Percentiles rank a stretch among this genome's conserved stretches.
Conservation (phyloP, 2,329 filamentous ascomycete species). For the Ophiostoma novo-ulmi region DNA sequence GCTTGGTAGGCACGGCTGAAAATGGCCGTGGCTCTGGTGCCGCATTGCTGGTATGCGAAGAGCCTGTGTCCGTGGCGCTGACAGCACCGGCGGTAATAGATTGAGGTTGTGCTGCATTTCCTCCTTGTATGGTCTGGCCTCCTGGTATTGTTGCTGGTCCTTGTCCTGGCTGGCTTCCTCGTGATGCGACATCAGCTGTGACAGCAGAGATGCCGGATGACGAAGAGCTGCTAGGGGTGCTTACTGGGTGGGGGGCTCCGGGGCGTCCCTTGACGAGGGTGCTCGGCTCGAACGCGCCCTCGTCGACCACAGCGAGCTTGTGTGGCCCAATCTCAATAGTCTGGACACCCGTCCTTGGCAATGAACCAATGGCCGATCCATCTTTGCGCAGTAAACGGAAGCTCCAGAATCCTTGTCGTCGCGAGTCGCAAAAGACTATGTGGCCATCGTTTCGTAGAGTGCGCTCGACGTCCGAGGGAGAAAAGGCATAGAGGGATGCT, state of each 20-base stretch:
- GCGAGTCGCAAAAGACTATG: conserved; percentile 49
- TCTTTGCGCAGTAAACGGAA: conserved; percentile 47
- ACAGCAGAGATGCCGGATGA: background rate
- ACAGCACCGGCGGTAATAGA: background rate
- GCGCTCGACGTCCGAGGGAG: conserved; percentile 49
- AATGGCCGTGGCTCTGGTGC: conserved; percentile 33
- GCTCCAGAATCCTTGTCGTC: conserved; percentile 49
- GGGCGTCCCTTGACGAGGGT: conserved; percentile 44
- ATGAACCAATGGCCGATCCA: conserved; percentile 30
- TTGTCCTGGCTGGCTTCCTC: background rate
- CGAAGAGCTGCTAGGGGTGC: conserved; percentile 32
- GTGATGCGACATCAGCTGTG: background rate
- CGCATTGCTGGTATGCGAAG: background rate
- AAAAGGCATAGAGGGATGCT: conserved; percentile 40
- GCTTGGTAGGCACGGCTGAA: conserved; percentile 38
- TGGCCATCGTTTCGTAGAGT: conserved; percentile 49
- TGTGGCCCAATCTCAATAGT: conserved; percentile 43
- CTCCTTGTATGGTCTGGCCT: background rate
- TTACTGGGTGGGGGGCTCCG: conserved; percentile 38
- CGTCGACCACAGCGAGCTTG: conserved; percentile 43
- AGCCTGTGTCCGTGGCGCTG: background rate
- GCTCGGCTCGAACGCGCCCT: conserved; percentile 48
- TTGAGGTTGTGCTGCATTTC: background rate
- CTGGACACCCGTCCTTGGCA: conserved; percentile 33
- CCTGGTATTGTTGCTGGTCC: background rate